Conservation (phyloP, 1,139 yeast species). For the Yamadazyma sp. region DNA sequence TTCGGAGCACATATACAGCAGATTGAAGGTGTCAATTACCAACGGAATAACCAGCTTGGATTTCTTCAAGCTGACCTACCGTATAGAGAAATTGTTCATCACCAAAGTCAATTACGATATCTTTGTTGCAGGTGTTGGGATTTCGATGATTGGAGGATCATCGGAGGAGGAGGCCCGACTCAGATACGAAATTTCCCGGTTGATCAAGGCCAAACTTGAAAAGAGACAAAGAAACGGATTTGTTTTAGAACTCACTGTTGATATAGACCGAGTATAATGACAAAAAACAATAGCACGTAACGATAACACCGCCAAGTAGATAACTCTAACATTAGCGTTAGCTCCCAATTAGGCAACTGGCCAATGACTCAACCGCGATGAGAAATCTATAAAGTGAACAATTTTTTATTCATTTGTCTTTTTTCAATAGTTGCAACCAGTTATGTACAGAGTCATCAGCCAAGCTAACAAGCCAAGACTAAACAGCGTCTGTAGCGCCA, state of each 20-base stretch:
- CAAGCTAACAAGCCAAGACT: not conserved
- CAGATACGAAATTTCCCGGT: slow-evolving; percentile 52
- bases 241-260: slow-evolving; percentile 60
- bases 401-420: not conserved
- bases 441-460: not conserved
- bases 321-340: too few relatives aligned
- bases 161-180: slow-evolving; percentile 64
- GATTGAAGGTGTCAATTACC: slow-evolving; percentile 33
- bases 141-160: slow-evolving; percentile 66
- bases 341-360: slow-evolving; percentile 27
- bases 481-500: too few relatives aligned
- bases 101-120: slow-evolving; percentile 63
- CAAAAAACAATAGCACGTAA: too few relatives aligned
- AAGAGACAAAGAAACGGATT: slow-evolving; percentile 26
- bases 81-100: slow-evolving; percentile 49
- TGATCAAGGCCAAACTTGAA: slow-evolving; percentile 37
- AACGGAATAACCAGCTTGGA: slow-evolving; percentile 45
- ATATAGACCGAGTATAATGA: slow-evolving; percentile 44
- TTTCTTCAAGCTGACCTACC: slow-evolving; percentile 50
- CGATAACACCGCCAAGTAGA: too few relatives aligned
- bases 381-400: slow-evolving; percentile 20
- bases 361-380: slow-evolving; percentile 40
- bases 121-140: slow-evolving; percentile 53
- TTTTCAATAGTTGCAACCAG: not conserved
- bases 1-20: slow-evolving; percentile 37